Conservation (phyloP, 257 asterid genomes). For the Echium plantagineum region DNA sequence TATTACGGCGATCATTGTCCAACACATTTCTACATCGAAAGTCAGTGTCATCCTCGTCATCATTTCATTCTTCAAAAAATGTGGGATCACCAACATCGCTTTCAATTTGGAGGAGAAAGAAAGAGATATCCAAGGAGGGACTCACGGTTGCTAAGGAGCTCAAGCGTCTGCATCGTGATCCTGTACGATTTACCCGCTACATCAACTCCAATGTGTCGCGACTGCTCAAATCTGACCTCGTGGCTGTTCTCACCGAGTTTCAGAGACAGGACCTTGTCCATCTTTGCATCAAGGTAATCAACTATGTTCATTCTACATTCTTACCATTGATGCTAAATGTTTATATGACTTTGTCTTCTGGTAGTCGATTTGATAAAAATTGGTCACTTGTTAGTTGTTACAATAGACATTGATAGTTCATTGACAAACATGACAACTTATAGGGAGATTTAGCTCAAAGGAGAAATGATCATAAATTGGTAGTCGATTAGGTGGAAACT, state of each 20-base stretch:
- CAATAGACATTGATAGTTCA: not conserved
- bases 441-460: too few relatives aligned
- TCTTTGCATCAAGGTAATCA: conserved; percentile 75
- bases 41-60: not conserved
- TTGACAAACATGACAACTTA: not conserved
- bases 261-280: conserved; percentile 78
- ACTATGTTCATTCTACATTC: not conserved
- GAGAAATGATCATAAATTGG: too few relatives aligned
- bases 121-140: conserved; percentile 89
- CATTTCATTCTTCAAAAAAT: not conserved
- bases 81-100: conserved; percentile 4
- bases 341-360: too few relatives aligned
- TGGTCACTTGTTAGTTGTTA: not conserved
- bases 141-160: conserved; percentile 85
- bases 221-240: conserved; percentile 82
- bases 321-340: too few relatives aligned
- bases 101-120: conserved; percentile 96
- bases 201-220: conserved; percentile 69
- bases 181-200: conserved; percentile 57
- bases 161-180: conserved; percentile 61
- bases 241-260: conserved; percentile 80
- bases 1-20: not conserved
- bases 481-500: too few relatives aligned
- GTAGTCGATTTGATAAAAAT: not conserved
- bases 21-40: not conserved